Evolutionary conservation across 169 alveolate genomes (phyloP).

Genomic region (Plasmodium gaboni): DNA sequence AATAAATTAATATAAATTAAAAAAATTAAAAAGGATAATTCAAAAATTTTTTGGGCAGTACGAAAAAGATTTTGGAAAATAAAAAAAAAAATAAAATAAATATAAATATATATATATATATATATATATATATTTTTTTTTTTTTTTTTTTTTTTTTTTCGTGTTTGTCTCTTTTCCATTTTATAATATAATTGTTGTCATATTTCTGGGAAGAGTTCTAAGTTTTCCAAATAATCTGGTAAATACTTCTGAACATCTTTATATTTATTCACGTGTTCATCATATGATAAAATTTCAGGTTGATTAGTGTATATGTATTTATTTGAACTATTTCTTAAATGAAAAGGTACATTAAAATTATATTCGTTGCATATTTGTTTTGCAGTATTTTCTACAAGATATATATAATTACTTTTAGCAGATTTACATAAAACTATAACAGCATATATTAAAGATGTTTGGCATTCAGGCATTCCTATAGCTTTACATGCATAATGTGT

Average conservation of each 20-base stretch:
- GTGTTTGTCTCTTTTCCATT: background rate
- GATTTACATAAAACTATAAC: constrained; percentile 74
- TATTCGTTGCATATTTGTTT: constrained; percentile 70
- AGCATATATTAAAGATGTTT: constrained; percentile 67
- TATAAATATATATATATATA: background rate
- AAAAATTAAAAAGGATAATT: constrained; percentile 1
- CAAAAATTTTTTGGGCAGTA: background rate
- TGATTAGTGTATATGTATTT: constrained; percentile 60
- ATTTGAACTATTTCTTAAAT: constrained; percentile 62
- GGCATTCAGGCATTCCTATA: constrained; percentile 77
- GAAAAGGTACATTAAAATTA: constrained; percentile 54
- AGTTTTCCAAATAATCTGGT: constrained; percentile 58
- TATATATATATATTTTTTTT: background rate
- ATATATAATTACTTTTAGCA: constrained; percentile 66
- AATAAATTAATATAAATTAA: background rate
- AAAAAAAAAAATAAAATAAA: constrained; percentile 2
- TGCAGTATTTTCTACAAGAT: constrained; percentile 59
- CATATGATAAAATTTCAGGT: constrained; percentile 74
- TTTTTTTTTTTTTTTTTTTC: background rate
- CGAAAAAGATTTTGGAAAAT: no score
- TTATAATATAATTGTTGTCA: background rate
- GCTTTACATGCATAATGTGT: constrained; percentile 76
- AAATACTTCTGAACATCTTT: constrained; percentile 59
- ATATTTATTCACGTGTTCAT: constrained; percentile 51
- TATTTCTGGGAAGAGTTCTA: constrained; percentile 47